A percentile compares a stretch with the other conserved stretches of the same genome.
These are phyloP conservation scores for Rhizophagus prolifer DNA, from an alignment of 192 early-diverging fungal genomes.

Conservation along the genomic window DNA sequence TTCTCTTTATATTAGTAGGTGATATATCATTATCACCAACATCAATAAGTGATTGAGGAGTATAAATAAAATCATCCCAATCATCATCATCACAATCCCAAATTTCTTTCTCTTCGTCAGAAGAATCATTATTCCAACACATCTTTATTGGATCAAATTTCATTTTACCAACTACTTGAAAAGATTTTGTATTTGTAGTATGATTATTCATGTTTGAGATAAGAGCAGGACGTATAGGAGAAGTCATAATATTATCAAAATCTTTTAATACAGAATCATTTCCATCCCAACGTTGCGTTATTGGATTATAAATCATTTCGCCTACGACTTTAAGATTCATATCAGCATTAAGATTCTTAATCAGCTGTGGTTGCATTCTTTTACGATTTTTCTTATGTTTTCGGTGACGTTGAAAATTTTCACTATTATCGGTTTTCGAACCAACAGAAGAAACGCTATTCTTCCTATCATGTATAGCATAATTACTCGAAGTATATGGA, in stretches of 20 bases:
- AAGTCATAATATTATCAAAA: not conserved
- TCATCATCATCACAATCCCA: slow-evolving; percentile 21
- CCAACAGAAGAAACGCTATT: not conserved
- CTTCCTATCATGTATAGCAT: not conserved
- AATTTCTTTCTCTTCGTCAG: slow-evolving; percentile 9
- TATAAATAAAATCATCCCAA: not conserved
- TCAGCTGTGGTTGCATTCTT: slow-evolving; percentile 14
- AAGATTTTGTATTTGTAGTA: not conserved
- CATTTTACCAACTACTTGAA: slow-evolving; percentile 22
- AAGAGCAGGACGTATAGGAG: not conserved
- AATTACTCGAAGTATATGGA: not conserved
- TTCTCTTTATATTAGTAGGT: not conserved
- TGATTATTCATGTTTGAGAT: not conserved
- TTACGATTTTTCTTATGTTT: not conserved
- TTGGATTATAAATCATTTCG: slow-evolving; percentile 29
- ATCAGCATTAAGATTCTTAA: slow-evolving; percentile 8
- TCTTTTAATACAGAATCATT: slow-evolving; percentile 26
- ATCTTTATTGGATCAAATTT: slow-evolving; percentile 20
- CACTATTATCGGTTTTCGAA: not conserved
- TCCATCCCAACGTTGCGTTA: slow-evolving; percentile 20
- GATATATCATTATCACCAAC: not conserved
- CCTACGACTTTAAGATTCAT: not conserved
- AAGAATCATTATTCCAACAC: not conserved
- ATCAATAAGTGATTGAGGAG: slow-evolving; percentile 3
- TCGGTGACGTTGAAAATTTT: not conserved